Evolutionary conservation across 768 basidiomycete genomes (phyloP), one percentile per base, ranked within the genome.

Genomic region (Trametes elegans): DNA sequence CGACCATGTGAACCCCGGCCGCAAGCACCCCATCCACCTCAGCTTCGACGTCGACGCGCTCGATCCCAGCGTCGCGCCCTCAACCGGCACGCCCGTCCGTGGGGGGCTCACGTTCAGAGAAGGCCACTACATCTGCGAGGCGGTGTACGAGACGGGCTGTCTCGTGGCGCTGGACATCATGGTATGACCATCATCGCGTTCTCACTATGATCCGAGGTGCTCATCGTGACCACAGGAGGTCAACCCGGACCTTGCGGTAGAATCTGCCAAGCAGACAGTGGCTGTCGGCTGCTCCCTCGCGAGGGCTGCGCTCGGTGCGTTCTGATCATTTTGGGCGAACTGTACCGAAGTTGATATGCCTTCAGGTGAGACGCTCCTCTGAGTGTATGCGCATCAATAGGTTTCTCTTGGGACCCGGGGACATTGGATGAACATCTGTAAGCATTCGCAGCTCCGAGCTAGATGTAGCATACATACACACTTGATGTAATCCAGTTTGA

Each of bases 81-180:
- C 90, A 43, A 96, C 93, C 40, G 93, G 93, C 18, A 95, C 93
- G 40, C 93, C 93, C 23, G 93, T 96, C 21, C 88, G 95, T 63
- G 97, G 97, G 2, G 97, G 97, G 10, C 74, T 99, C 58, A 94
- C 91, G 19, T 99, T 98, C 76, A 78, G 97, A 60, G 97, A 99
- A 68, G 96, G 95, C n/a, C 97, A 98, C 72, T 98, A 95, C 70
- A 94, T 96, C 64, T 93, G 90, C 61, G 94, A 98, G 73, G 87
- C 90, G 5, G 82, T 98, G 38, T 84, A 84, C 57, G 94, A 97
- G 76, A 98, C 95, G 5, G 94, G 94, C 6, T 80, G 89, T 54
- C 81, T 99, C 18, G 94, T 97, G 23, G 92, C 87, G 0, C 73
- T 98, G 21, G 96, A 99, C 72, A 76, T 99, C 59, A 95, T 99